These are phyloP conservation scores for Chaetomium olivaceum DNA, from an alignment of 2,329 filamentous ascomycete species.

Conservation along the genomic window DNA sequence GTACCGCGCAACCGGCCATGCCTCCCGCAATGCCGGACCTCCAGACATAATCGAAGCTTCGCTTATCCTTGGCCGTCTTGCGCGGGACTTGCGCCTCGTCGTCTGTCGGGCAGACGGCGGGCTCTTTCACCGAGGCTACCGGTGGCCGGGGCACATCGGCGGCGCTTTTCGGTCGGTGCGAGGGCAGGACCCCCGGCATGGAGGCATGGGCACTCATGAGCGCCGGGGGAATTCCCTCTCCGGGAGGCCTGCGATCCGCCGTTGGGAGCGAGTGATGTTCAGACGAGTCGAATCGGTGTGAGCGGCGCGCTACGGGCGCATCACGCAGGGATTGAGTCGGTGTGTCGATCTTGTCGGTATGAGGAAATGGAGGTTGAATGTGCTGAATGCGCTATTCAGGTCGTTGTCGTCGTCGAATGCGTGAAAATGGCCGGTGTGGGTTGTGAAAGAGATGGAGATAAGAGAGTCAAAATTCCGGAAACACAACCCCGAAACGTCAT, in stretches of 20 bases:
- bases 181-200: conserved; percentile 55
- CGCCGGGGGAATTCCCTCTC: conserved; percentile 55
- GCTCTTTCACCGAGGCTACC: conserved; percentile 40
- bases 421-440: neutral
- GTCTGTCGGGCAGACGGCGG: conserved; percentile 52
- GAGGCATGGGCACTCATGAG: conserved; percentile 57
- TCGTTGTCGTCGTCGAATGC: neutral
- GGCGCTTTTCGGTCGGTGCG: conserved; percentile 40
- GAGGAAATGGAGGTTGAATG: neutral
- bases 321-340: neutral
- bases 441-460: conserved; percentile 7
- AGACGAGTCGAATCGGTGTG: conserved; percentile 1
- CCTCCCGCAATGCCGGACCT: conserved; percentile 85
- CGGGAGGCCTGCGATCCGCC: conserved; percentile 20
- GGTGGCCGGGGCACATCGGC: conserved; percentile 13
- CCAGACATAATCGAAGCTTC: conserved; percentile 79
- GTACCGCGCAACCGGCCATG: conserved; percentile 85
- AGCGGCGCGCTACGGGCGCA: conserved; percentile 22
- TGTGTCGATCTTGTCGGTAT: neutral
- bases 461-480: conserved; percentile 24
- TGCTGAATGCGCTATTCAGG: too few relatives aligned
- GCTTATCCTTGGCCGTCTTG: conserved; percentile 59
- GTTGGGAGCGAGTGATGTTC: conserved; percentile 19
- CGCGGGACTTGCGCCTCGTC: conserved; percentile 52
- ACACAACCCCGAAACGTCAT: conserved; percentile 32